A percentile compares a stretch with the other conserved stretches of the same genome.
These are phyloP conservation scores for Fraxinus sp. DNA, from an alignment of 305 asterid genomes.

Conservation along the genomic window DNA sequence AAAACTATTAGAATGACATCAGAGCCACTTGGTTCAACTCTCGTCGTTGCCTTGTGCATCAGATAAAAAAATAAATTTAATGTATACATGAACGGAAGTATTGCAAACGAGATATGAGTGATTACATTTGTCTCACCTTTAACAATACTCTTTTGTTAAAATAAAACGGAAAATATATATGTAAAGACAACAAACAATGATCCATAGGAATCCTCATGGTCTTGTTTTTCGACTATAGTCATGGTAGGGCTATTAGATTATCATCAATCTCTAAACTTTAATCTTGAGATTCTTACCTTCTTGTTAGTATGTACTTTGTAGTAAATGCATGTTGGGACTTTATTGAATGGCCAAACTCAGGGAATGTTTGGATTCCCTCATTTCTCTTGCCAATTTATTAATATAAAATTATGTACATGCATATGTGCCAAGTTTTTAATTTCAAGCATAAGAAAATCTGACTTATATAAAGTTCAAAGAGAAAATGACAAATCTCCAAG, in stretches of 20 bases:
- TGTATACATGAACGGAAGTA: neutral
- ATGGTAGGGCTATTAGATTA: neutral
- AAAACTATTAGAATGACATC: neutral
- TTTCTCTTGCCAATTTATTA: neutral
- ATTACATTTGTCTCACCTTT: neutral
- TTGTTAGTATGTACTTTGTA: constrained; percentile 7
- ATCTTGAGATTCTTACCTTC: constrained; percentile 38
- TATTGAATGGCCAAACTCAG: constrained; percentile 42
- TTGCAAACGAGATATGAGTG: neutral
- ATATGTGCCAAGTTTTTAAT: neutral
- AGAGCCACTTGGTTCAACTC: neutral
- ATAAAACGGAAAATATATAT: neutral
- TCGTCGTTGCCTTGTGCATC: neutral
- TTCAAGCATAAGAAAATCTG: constrained; percentile 1
- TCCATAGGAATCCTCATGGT: neutral
- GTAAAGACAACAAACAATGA: neutral
- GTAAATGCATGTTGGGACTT: constrained; percentile 23
- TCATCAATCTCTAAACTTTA: constrained; percentile 23
- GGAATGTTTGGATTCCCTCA: constrained; percentile 45
- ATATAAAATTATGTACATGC: neutral
- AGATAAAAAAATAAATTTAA: neutral
- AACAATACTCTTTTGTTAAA: neutral
- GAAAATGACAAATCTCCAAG: constrained; percentile 31
- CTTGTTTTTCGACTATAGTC: neutral
- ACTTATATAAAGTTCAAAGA: constrained; percentile 19